Evolutionary conservation across 805 yeast genomes (phyloP).

Genomic region (Zygosaccharomyces kombuchaensis): DNA sequence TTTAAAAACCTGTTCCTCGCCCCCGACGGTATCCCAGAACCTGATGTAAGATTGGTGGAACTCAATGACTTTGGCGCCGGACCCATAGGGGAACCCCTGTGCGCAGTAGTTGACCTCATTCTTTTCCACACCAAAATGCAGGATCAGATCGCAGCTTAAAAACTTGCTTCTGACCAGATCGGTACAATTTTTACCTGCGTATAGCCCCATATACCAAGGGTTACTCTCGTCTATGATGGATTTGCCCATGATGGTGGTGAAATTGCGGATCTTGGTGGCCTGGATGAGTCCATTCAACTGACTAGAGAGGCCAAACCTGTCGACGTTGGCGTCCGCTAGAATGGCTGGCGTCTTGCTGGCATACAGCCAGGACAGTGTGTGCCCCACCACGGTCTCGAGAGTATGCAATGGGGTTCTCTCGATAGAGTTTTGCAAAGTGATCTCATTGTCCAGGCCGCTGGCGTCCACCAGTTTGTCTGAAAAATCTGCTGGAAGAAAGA

Average conservation of each 20-base stretch:
- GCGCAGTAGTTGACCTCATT: slow-evolving; percentile 71
- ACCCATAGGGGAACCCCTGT: slow-evolving; percentile 45
- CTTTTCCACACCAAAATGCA: slow-evolving; percentile 64
- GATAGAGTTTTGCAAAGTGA: slow-evolving; percentile 15
- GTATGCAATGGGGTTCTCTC: slow-evolving; percentile 3
- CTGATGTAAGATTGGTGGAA: slow-evolving; percentile 52
- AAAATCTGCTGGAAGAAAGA: slow-evolving; percentile 72
- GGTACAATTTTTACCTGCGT: slow-evolving; percentile 56
- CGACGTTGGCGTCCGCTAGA: slow-evolving; percentile 65
- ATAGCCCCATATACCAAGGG: slow-evolving; percentile 63
- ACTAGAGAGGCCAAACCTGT: slow-evolving; percentile 50
- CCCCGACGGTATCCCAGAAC: slow-evolving; percentile 36
- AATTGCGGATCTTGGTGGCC: slow-evolving; percentile 47
- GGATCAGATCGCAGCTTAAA: slow-evolving; percentile 58
- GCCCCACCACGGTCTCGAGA: slow-evolving; percentile 36
- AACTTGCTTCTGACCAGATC: slow-evolving; percentile 46
- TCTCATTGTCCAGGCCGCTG: slow-evolving; percentile 15
- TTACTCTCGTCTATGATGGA: slow-evolving; percentile 68
- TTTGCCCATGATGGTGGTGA: slow-evolving; percentile 64
- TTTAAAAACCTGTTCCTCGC: slow-evolving; percentile 29
- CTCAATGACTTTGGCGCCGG: slow-evolving; percentile 41
- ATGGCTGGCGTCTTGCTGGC: slow-evolving; percentile 56
- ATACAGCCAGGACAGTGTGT: slow-evolving; percentile 50
- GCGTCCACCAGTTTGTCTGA: slow-evolving; percentile 38
- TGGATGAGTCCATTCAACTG: slow-evolving; percentile 46